These are phyloP conservation scores for Penicillium maclennaniae DNA, from an alignment of 495 filamentous ascomycete genomes.

Conservation along the genomic window DNA sequence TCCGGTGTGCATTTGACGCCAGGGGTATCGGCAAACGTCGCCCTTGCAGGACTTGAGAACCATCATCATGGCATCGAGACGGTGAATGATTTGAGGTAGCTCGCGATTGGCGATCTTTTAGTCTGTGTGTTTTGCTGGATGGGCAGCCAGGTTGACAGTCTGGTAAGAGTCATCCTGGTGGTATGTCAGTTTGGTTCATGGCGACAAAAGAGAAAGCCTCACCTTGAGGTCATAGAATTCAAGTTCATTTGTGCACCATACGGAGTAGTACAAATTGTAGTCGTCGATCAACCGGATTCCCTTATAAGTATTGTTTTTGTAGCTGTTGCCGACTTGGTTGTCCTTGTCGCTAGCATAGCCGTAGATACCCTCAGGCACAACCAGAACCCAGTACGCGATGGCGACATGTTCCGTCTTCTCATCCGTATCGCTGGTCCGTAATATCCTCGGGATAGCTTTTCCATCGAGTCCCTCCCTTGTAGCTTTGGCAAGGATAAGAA, in stretches of 20 bases:
- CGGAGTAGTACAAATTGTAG: slow-evolving; percentile 56
- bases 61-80: slow-evolving; percentile 55
- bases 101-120: slow-evolving; percentile 22
- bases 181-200: background rate
- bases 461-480: slow-evolving; percentile 49
- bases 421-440: slow-evolving; percentile 23
- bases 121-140: slow-evolving; percentile 14
- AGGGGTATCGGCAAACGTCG: slow-evolving; percentile 49
- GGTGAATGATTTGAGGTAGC: slow-evolving; percentile 39
- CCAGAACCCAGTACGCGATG: slow-evolving; percentile 60
- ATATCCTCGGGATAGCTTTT: slow-evolving; percentile 44
- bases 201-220: background rate
- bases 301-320: slow-evolving; percentile 58
- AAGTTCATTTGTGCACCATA: slow-evolving; percentile 58
- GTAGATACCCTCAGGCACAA: slow-evolving; percentile 47
- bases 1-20: slow-evolving; percentile 51
- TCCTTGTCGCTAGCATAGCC: slow-evolving; percentile 24
- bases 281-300: slow-evolving; percentile 47
- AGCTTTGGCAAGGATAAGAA: slow-evolving; percentile 46
- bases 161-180: slow-evolving; percentile 53
- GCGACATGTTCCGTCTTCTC: slow-evolving; percentile 54
- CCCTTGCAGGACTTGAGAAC: slow-evolving; percentile 59
- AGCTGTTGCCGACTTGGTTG: slow-evolving; percentile 15
- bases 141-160: slow-evolving; percentile 45
- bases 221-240: slow-evolving; percentile 56